Evolutionary conservation across 75 land plant species (phyloP).

Genomic region (Pinus tabuliformis): DNA sequence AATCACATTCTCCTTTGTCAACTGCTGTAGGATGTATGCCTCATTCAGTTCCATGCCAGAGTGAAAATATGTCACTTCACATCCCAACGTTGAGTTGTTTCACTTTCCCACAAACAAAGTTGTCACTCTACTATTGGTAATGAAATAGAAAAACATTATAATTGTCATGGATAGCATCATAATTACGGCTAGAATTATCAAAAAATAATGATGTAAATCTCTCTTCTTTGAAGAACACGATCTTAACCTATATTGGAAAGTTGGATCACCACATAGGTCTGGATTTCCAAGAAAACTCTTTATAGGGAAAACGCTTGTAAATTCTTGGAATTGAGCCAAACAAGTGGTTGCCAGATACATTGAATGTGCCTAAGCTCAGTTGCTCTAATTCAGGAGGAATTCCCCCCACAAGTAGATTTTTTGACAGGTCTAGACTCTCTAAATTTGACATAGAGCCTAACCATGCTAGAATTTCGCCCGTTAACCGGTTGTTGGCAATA

Average conservation of each 20-base stretch:
- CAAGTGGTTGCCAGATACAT: constrained; percentile 68
- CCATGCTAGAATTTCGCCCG: constrained; percentile 26
- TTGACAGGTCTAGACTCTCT: constrained; percentile 57
- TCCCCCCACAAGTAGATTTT: constrained; percentile 50
- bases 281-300: constrained; percentile 57
- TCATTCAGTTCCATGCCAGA: constrained; percentile 49
- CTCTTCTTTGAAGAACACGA: not conserved
- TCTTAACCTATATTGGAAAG: not conserved
- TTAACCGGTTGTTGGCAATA: constrained; percentile 25
- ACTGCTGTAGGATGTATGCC: constrained; percentile 42
- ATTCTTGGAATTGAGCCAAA: constrained; percentile 50
- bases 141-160: no score
- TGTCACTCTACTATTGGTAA: no score
- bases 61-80: constrained; percentile 79
- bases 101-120: not conserved
- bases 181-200: no score
- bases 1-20: constrained; percentile 75
- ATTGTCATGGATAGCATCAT: no score
- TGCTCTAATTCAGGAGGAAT: constrained; percentile 52
- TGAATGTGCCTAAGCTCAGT: constrained; percentile 45
- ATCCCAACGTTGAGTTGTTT: constrained; percentile 20
- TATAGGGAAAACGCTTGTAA: constrained; percentile 24
- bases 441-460: constrained; percentile 14
- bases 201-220: no score
- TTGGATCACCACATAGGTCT: constrained; percentile 41